Evolutionary conservation across 176 grass and related monocot species (phyloP).

Genomic region (Musa schizocarpa): DNA sequence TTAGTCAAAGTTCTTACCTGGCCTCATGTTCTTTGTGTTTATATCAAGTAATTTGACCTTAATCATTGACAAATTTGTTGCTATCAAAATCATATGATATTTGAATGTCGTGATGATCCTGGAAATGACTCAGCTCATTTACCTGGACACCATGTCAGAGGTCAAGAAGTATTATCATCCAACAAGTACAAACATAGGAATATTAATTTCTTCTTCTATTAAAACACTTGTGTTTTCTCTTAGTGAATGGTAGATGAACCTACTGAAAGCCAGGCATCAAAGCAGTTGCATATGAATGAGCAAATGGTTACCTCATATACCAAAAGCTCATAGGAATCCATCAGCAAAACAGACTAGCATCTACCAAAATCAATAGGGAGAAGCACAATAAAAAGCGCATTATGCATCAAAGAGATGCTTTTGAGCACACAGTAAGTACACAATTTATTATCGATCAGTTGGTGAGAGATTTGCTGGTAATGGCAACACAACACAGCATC

Average conservation of each 20-base stretch:
- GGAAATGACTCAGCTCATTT: neutral
- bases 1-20: neutral
- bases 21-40: neutral
- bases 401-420: too few species aligned
- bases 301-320: neutral
- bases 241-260: neutral
- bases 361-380: neutral
- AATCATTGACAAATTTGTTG: neutral
- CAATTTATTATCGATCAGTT: too few species aligned
- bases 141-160: neutral
- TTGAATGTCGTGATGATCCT: too few species aligned
- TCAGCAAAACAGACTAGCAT: neutral
- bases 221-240: neutral
- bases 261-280: neutral
- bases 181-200: too few species aligned
- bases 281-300: neutral
- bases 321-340: constrained; percentile 2
- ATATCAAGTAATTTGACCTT: neutral
- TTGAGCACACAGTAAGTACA: too few species aligned
- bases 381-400: neutral
- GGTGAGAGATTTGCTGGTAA: too few species aligned
- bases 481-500: too few species aligned
- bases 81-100: neutral
- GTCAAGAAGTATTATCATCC: too few species aligned
- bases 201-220: too few species aligned